Conservation (phyloP, 2,329 filamentous ascomycete species). For the Didymella keratinophila region DNA sequence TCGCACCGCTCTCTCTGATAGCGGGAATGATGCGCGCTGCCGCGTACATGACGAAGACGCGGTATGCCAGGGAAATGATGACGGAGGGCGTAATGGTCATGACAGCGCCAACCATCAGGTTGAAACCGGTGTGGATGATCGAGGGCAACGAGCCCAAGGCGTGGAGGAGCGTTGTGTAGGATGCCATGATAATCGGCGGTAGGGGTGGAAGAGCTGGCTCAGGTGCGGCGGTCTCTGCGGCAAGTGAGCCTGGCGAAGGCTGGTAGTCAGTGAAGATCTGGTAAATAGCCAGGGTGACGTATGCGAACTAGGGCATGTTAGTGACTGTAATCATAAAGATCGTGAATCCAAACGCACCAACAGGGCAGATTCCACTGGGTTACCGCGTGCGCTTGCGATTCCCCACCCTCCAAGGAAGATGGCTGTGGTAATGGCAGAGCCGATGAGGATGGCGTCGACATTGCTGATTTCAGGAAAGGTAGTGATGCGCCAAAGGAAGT, state of each 20-base stretch:
- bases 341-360: conserved; percentile 57
- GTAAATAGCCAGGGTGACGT: conserved; percentile 97
- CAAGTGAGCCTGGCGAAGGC: conserved; percentile 69
- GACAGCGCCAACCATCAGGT: conserved; percentile 88
- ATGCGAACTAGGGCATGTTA: conserved; percentile 71
- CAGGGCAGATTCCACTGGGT: conserved; percentile 92
- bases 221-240: conserved; percentile 58
- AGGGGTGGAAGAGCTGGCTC: conserved; percentile 95
- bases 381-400: conserved; percentile 91
- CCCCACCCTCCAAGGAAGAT: conserved; percentile 94
- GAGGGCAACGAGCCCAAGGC: conserved; percentile 82
- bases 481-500: conserved; percentile 95
- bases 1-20: conserved; percentile 83
- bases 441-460: conserved; percentile 89
- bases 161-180: conserved; percentile 89
- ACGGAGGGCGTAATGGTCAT: conserved; percentile 96
- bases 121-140: conserved; percentile 82
- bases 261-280: conserved; percentile 99
- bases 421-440: conserved; percentile 88
- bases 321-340: neutral
- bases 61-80: conserved; percentile 92
- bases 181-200: conserved; percentile 97
- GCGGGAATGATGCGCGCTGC: conserved; percentile 96
- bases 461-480: conserved; percentile 94
- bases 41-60: conserved; percentile 93